A percentile compares a stretch with the other conserved stretches of the same genome.
phyloP scores from a whole-genome alignment of 139 green algal species.

The Microglena sp. region DNA sequence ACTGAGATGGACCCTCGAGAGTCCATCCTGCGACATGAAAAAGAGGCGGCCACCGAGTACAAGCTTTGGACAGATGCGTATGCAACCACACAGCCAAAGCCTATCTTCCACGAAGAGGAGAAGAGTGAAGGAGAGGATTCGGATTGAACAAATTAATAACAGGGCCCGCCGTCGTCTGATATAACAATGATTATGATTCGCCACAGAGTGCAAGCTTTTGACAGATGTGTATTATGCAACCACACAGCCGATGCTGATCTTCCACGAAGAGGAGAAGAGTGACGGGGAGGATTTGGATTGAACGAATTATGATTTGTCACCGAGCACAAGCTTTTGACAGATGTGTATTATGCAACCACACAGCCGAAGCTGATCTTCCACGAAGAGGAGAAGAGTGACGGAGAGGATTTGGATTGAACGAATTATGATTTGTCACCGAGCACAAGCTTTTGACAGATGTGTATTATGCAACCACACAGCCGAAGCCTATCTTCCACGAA shows the following conservation, averaged over 20 bases:
- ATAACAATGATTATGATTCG: too few species aligned
- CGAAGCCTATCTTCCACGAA: conserved; percentile 58
- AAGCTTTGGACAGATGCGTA: conserved; percentile 59
- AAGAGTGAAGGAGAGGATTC: conserved; percentile 60
- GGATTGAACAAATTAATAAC: too few species aligned
- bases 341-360: conserved; percentile 51
- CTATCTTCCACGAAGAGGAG: conserved; percentile 58
- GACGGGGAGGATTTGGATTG: conserved; percentile 66
- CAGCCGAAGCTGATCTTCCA: conserved; percentile 70
- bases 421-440: too few species aligned
- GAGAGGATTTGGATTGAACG: too few species aligned
- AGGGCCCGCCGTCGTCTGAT: too few species aligned
- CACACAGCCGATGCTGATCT: conserved; percentile 73
- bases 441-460: conserved; percentile 51
- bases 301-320: too few species aligned
- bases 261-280: conserved; percentile 53
- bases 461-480: conserved; percentile 74
- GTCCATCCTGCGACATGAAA: conserved; percentile 56
- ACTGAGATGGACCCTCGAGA: conserved; percentile 57
- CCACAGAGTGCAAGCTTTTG: conserved; percentile 41
- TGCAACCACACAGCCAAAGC: conserved; percentile 63
- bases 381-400: conserved; percentile 47
- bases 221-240: conserved; percentile 61
- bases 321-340: too few species aligned
- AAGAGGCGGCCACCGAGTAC: conserved; percentile 47